Evolutionary conservation across 2,329 filamentous ascomycete species (phyloP).

Genomic region (Diaporthe helianthi): DNA sequence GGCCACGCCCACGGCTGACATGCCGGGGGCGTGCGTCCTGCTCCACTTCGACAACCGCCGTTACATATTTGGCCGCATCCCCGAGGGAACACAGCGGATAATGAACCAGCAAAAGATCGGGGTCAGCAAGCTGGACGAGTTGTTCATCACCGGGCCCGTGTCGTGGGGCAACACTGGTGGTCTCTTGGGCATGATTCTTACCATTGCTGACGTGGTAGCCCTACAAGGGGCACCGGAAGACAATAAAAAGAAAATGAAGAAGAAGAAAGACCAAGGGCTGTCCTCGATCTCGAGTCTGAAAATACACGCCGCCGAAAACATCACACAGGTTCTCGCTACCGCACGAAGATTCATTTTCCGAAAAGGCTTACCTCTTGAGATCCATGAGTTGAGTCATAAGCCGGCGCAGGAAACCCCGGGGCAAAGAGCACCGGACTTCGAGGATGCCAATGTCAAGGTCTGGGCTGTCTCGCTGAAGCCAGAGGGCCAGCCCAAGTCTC

Average conservation of each 20-base stretch:
- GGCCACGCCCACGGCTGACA: slow-evolving; percentile 86
- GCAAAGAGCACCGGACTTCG: slow-evolving; percentile 72
- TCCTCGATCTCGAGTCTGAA: slow-evolving; percentile 53
- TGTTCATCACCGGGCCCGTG: slow-evolving; percentile 83
- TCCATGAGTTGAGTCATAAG: slow-evolving; percentile 69
- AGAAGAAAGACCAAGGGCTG: slow-evolving; percentile 49
- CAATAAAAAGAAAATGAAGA: slow-evolving; percentile 52
- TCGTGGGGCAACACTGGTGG: slow-evolving; percentile 82
- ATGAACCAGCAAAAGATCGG: slow-evolving; percentile 71
- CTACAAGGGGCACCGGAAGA: slow-evolving; percentile 42
- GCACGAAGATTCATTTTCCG: slow-evolving; percentile 86
- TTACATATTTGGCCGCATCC: slow-evolving; percentile 83
- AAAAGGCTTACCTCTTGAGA: slow-evolving; percentile 76
- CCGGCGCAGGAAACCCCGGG: slow-evolving; percentile 49
- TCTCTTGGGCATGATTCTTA: slow-evolving; percentile 83
- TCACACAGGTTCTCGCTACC: slow-evolving; percentile 82
- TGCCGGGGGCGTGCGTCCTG: slow-evolving; percentile 77
- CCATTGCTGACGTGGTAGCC: slow-evolving; percentile 73
- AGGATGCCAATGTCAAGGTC: slow-evolving; percentile 79
- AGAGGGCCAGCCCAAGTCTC: slow-evolving; percentile 37
- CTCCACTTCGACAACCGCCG: slow-evolving; percentile 82
- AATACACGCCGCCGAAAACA: slow-evolving; percentile 82
- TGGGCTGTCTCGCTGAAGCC: slow-evolving; percentile 74
- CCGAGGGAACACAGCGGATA: slow-evolving; percentile 85
- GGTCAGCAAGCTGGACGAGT: slow-evolving; percentile 71